These are phyloP conservation scores for Taiozyma sp. DNA, from an alignment of 1,139 yeast genomes.

Conservation along the genomic window DNA sequence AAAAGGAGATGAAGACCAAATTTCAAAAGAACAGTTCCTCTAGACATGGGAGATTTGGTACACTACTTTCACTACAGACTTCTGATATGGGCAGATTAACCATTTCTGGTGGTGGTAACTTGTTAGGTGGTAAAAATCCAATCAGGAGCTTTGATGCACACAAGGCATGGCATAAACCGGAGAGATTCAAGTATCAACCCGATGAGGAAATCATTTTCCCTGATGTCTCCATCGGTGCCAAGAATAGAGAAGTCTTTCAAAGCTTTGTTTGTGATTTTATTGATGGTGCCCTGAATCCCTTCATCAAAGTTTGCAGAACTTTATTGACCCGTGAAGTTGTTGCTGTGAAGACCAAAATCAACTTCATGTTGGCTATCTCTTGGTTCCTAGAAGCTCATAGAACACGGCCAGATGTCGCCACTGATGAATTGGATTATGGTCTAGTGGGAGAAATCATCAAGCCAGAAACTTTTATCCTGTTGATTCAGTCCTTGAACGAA, in stretches of 20 bases:
- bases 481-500: conserved; percentile 52
- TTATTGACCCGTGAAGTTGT: conserved; percentile 45
- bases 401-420: conserved; percentile 20
- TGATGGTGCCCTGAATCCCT: conserved; percentile 73
- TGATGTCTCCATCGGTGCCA: conserved; percentile 27
- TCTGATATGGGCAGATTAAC: conserved; percentile 55
- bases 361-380: conserved; percentile 57
- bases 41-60: conserved; percentile 90
- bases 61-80: conserved; percentile 67
- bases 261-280: conserved; percentile 53
- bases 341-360: conserved; percentile 29
- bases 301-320: conserved; percentile 33
- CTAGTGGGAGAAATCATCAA: conserved; percentile 65
- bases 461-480: conserved; percentile 58
- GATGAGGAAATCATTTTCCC: conserved; percentile 37
- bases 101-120: conserved; percentile 74
- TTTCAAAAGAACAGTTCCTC: conserved; percentile 54
- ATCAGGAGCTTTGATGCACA: conserved; percentile 59
- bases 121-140: conserved; percentile 43
- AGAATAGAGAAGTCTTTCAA: conserved; percentile 33
- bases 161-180: conserved; percentile 59
- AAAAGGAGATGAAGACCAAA: conserved; percentile 45
- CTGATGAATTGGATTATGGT: conserved; percentile 41
- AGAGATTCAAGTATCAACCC: conserved; percentile 40
- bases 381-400: conserved; percentile 62